These are phyloP conservation scores for Malassezia sympodialis DNA, from an alignment of 1,284 basidiomycete species.

Conservation along the genomic window DNA sequence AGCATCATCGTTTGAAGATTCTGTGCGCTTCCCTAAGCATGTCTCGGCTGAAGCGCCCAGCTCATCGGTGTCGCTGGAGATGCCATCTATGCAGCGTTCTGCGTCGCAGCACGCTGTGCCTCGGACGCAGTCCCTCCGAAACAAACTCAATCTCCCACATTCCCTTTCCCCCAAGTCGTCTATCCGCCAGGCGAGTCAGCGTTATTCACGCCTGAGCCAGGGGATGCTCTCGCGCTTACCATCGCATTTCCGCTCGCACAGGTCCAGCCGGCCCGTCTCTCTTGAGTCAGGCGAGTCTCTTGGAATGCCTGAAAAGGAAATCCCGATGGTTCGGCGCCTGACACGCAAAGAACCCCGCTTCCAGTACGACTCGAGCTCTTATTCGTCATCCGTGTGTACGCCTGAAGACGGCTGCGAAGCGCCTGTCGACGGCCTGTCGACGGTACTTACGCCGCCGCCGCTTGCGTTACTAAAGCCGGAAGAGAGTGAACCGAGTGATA, in stretches of 20 bases:
- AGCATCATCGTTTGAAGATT: neutral
- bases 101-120: neutral
- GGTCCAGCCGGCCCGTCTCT: conserved; percentile 8
- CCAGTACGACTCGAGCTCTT: conserved; percentile 18
- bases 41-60: neutral
- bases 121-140: neutral
- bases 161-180: conserved; percentile 4
- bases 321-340: conserved; percentile 16
- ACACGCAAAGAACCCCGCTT: conserved; percentile 8
- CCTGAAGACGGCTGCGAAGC: neutral
- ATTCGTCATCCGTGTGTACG: conserved; percentile 3
- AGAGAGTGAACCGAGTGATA: neutral
- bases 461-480: conserved; percentile 5
- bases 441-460: neutral
- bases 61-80: neutral
- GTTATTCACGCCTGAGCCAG: conserved; percentile 4
- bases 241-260: conserved; percentile 11
- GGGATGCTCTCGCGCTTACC: conserved; percentile 10
- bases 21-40: neutral
- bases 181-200: conserved; percentile 1
- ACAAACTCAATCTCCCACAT: neutral
- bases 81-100: neutral
- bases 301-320: conserved; percentile 10
- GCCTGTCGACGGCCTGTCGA: neutral
- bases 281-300: conserved; percentile 9